A percentile compares a stretch with the other conserved stretches of the same genome.
Evolutionary conservation across 306 rosid genomes (phyloP).

Genomic region (Delonix regia): DNA sequence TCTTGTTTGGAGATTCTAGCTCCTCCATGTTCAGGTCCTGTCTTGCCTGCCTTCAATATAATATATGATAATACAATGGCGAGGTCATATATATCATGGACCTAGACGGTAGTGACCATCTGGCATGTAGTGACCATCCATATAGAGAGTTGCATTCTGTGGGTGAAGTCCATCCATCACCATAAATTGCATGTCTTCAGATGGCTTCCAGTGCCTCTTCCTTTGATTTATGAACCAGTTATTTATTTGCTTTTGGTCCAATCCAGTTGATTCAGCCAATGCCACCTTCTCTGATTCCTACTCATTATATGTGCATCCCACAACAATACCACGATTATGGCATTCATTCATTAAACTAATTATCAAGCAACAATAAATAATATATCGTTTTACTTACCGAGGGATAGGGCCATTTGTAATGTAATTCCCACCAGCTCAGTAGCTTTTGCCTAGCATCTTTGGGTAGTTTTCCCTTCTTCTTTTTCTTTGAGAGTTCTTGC

Average conservation of each 20-base stretch:
- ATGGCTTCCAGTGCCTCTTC: constrained; percentile 84
- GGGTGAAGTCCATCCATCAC: constrained; percentile 83
- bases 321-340: not conserved
- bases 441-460: constrained; percentile 83
- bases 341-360: not conserved
- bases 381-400: constrained; percentile 43
- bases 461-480: constrained; percentile 77
- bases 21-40: not conserved
- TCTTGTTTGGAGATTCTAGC: not conserved
- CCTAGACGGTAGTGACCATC: constrained; percentile 80
- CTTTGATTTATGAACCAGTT: constrained; percentile 85
- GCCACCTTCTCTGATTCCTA: constrained; percentile 86
- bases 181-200: constrained; percentile 85
- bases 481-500: constrained; percentile 83
- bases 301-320: not conserved
- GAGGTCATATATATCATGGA: constrained; percentile 35
- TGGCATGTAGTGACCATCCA: constrained; percentile 68
- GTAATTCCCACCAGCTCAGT: constrained; percentile 81
- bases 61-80: not conserved
- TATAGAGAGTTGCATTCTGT: constrained; percentile 65
- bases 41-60: not conserved
- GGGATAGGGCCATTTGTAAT: constrained; percentile 84
- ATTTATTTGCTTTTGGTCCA: constrained; percentile 81
- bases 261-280: constrained; percentile 74
- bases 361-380: not conserved